Evolutionary conservation across 164 flowering plant genomes (phyloP), one percentile per base, ranked within the genome.

Genomic region (Pachysandra terminalis): DNA sequence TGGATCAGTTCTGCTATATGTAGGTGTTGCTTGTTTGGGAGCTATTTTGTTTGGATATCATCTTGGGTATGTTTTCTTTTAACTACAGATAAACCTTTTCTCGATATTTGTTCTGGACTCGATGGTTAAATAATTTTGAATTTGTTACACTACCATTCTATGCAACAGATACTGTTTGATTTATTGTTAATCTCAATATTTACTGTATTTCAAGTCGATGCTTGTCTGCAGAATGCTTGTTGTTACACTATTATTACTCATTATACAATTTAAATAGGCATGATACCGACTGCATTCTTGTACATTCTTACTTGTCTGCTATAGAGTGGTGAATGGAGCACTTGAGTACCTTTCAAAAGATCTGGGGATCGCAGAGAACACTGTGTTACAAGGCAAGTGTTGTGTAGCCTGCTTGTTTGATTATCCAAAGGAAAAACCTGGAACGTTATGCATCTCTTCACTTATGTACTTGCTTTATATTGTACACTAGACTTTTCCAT

Each of bases 281-380:
- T 53, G 48, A 12, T 25, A 53, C 41, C 59, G 56, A 56, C 24
- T 48, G 28, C 26, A 49, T 27, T 12, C 40, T 22, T 15, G 7
- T 23, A 21, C 68, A 21, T 21, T 32, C 5, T 32, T 32, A 32
- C 7, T 69, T 52, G 15, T 55, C 58, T 57, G n/a, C 28, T 74
- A 74, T 84, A 96, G 99, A 82, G 99, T 96, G 74, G 98, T 96
- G 64, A 96, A 96, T 83, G 99, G 99, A 60, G 96, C 99, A 59
- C 91, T 96, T 63, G 96, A 93, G 71, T 96, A 93, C 80, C 96
- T 96, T 22, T 68, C 99, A 14, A 86, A 80, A 81, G 99, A 96
- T 82, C 96, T 96, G 58, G 99, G 93, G 40, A 93, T 96, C 76
- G 80, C 82, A 70, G 91, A 90, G 68, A 89, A 88, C 73, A 68